Base-by-base conservation (phyloP, 1,139 yeast species). In the Zygosaccharomyces pseudobailii region DNA sequence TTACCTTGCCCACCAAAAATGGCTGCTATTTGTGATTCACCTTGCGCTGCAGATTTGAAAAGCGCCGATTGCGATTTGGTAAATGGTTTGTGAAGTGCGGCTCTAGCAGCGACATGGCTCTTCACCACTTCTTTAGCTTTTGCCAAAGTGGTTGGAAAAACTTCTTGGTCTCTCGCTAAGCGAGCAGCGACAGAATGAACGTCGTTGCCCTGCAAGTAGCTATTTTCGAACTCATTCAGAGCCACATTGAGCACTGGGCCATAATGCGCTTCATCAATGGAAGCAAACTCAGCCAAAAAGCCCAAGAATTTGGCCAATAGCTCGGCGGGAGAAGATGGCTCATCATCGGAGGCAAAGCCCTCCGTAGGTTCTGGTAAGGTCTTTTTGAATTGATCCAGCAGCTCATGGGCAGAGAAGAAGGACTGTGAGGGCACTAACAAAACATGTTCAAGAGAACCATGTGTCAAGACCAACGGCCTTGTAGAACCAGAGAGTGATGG, bases 1-100 rank as follows among this genome's bases (percentile, higher is more conserved):
- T 88, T 90, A 72, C 99, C 99, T 75, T 92, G 99, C 62, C 99
- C 99, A 68, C 99, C 98, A 62, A 92, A 92, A 55, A 92, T 82
- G 53, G 97, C 96, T 52, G 78, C 81, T 50, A 89, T 70, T 53
- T 76, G 72, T 46, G 94, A 89, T 32, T 73, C 71, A 42, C 74
- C 71, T 51, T 71, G 71, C 24, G 78, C 68, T 47, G 80, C 87
- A 28, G 92, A 79, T 59, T 82, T 74, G 60, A 81, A 71, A 45
- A 83, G 70, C 17, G 90, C 84, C 36, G 85, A 77, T 56, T 77
- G 82, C 65, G 84, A 82, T 49, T 72, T 71, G 62, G 70, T 71
- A 57, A 77, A 70, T 36, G 81, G 76, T 47, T 75, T 67, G 53
- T 73, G 71, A 24, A 77, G 72, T 33, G 76, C 72, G 30, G 73